Evolutionary conservation across 352 stramenopile genomes (phyloP), one percentile per base, ranked within the genome.

Genomic region (Blastocystis sp.): DNA sequence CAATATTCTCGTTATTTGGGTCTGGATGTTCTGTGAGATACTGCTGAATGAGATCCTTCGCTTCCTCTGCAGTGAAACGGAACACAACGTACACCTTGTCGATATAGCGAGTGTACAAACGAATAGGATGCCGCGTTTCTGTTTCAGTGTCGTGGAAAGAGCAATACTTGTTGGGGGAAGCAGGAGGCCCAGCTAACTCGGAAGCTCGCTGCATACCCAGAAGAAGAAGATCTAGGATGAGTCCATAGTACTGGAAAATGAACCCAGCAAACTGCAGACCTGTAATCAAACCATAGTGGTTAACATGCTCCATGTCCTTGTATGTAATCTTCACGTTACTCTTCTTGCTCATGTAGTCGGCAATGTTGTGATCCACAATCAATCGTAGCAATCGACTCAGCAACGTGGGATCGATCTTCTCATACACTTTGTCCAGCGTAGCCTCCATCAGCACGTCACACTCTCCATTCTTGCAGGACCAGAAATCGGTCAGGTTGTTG

Each of bases 221-320:
- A 37, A 98, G 91, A 9, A 99, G 93, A 56, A 99, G 91, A 91
- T 99, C 97, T 41, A 99, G 92, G 64, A 99, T 97, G 11, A 99
- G 91, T 53, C 96, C 97, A 92, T 99, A 99, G 93, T 98, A 99
- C 93, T 99, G 97, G 92, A 97, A 98, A 56, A 98, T 95, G 90
- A 98, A 98, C 15, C 94, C 93, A 0, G 95, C 94, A 89, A 99
- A 99, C 91, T 98, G 96, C 66, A 99, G 91, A 34, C 97, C 97
- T 26, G 97, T 94, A 89, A 99, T 98, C 63, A 99, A 93, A 50
- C 97, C 97, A 92, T 99, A 99, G 45, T 94, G 97, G 93, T 99
- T 99, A 23, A 97, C 99, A 93, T 99, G 97, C 94, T 98, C 98
- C 97, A 99, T 99, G 90, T 99, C 97, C 92, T 98, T 98, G 90